These are phyloP conservation scores for Pelargonium citronellum DNA, from an alignment of 441 rosid genomes.

Conservation along the genomic window DNA sequence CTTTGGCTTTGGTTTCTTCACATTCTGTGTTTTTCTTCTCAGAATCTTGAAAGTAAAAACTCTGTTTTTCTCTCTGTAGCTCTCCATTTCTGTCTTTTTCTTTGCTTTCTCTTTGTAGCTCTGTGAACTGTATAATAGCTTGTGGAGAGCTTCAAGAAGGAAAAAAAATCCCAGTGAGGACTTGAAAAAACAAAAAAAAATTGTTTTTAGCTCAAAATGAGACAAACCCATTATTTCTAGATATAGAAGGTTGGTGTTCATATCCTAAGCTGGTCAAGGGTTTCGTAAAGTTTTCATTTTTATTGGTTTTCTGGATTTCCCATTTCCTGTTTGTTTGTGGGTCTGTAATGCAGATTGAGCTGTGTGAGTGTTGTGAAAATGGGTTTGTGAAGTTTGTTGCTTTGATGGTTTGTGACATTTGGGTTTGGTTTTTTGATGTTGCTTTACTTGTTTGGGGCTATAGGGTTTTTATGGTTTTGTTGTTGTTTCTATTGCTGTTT, in stretches of 20 bases:
- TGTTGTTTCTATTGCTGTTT: too few relatives aligned
- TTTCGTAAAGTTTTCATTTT: background rate
- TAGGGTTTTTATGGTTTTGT: too few relatives aligned
- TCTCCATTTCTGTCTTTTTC: background rate
- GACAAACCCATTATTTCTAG: background rate
- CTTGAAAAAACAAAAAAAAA: background rate
- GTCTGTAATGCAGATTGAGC: too few relatives aligned
- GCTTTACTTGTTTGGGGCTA: too few relatives aligned
- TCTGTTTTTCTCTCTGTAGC: background rate
- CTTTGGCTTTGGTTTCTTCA: background rate
- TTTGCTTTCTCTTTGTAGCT: background rate
- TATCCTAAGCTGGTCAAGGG: slow-evolving; percentile 15
- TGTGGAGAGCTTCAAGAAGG: too few relatives aligned
- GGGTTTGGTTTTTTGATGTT: too few relatives aligned
- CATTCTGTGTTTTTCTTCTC: background rate
- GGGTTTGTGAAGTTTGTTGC: too few relatives aligned
- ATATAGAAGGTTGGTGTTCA: background rate
- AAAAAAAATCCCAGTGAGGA: too few relatives aligned
- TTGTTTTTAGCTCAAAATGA: slow-evolving; percentile 12
- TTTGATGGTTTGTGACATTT: too few relatives aligned
- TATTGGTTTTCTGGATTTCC: background rate
- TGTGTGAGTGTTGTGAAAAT: too few relatives aligned
- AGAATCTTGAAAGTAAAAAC: background rate
- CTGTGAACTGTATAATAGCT: too few relatives aligned
- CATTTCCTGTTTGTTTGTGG: too few relatives aligned